Base-by-base conservation (phyloP, 1,139 yeast genomes). In the Candida sp. region DNA sequence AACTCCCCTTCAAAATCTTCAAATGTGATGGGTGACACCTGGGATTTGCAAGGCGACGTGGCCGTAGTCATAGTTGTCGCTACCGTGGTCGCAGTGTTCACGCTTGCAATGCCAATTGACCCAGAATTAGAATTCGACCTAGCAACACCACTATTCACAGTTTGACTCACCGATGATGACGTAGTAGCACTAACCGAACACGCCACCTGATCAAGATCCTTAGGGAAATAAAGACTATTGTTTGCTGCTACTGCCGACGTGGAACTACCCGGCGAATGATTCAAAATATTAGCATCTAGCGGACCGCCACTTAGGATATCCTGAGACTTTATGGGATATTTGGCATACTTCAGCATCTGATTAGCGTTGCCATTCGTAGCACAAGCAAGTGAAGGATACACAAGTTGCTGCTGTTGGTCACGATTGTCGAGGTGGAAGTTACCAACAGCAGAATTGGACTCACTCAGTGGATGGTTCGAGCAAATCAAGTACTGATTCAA, bases 401-500 rank as follows among this genome's bases (percentile, higher is more conserved):
- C 33, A 27, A 43, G 32, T 12, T 26, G 9, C n/a, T 26, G 32
- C 12, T 43, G 28, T 34, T 43, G 35, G 3, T 8, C 11, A 22
- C 23, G 27, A 4, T 28, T 23, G 7, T 23, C 26, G 32, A 4
- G 11, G 11, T 22, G 8, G 12, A 9, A 7, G 12, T 11, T 40
- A n/a, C 17, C 43, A 28, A 27, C 12, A 17, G 35, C 11, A 9
- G 38, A 30, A 26, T 43, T 31, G 8, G 38, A 35, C 12, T 43
- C 46, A 26, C 46, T 43, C 46, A 43, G 46, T 26, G 46, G 46
- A 17, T 43, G 17, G 23, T 34, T 34, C 12, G 46, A 43, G 17
- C 40, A 43, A 34, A 43, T 37, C 27, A 43, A 43, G 23, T 33
- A 43, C 67, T 93, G 98, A 54, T 94, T 98, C 63, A 93, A 75